These are phyloP conservation scores for Celoporthe dispersa DNA, from an alignment of 2,329 filamentous ascomycete species.

Conservation along the genomic window DNA sequence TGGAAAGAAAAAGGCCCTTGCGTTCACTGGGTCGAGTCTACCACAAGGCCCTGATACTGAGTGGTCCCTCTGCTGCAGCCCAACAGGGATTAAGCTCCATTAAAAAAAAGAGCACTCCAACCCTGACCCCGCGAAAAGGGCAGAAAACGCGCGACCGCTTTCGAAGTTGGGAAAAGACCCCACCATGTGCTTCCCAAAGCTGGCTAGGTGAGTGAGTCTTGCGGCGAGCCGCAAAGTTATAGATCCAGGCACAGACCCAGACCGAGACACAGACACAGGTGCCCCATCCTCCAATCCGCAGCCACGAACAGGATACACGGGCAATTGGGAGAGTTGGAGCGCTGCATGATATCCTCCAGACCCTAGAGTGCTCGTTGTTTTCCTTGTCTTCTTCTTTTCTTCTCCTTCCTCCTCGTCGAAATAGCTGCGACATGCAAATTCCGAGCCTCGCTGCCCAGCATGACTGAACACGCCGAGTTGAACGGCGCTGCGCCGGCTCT, in stretches of 20 bases:
- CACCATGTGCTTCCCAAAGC: slow-evolving; percentile 23
- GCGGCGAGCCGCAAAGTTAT: slow-evolving; percentile 21
- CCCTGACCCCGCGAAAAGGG: slow-evolving; percentile 24
- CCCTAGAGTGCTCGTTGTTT: slow-evolving; percentile 12
- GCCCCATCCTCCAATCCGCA: slow-evolving; percentile 12
- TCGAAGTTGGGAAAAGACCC: slow-evolving; percentile 25
- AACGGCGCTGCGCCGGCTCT: slow-evolving; percentile 47
- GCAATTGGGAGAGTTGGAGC: slow-evolving; percentile 21
- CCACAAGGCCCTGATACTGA: not conserved
- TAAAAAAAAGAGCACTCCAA: slow-evolving; percentile 9
- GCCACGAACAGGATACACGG: slow-evolving; percentile 17
- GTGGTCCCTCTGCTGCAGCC: not conserved
- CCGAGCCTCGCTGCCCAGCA: slow-evolving; percentile 43
- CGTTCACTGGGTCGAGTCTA: not conserved
- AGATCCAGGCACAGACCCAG: not conserved
- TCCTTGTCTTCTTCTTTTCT: not conserved
- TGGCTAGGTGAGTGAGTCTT: slow-evolving; percentile 26
- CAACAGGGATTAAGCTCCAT: slow-evolving; percentile 20
- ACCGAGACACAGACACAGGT: slow-evolving; percentile 8
- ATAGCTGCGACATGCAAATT: slow-evolving; percentile 41
- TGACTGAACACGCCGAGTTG: slow-evolving; percentile 52
- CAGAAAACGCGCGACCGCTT: slow-evolving; percentile 34
- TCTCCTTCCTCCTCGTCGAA: not conserved
- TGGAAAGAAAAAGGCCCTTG: not conserved
- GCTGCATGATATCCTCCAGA: slow-evolving; percentile 25